These are phyloP conservation scores for Cercospora berteroae DNA, from an alignment of 2,329 filamentous ascomycete species.

Conservation along the genomic window DNA sequence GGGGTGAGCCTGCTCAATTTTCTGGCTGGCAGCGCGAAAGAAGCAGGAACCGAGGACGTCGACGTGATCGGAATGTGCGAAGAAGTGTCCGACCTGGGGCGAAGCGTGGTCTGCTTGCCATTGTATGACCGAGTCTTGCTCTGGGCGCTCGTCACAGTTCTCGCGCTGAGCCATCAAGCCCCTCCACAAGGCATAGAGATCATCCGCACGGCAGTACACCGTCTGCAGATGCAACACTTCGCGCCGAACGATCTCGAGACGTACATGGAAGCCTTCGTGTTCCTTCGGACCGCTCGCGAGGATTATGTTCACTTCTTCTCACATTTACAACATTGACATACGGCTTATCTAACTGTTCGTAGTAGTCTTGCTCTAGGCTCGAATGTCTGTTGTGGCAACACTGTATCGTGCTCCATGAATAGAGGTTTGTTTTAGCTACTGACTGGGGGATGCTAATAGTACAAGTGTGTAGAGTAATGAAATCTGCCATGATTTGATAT, in stretches of 20 bases:
- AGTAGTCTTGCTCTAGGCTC: too few species aligned
- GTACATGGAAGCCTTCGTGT: conserved; percentile 16
- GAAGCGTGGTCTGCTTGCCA: conserved; percentile 13
- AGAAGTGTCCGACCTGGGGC: conserved; percentile 13
- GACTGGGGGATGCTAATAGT: too few species aligned
- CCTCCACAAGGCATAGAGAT: conserved; percentile 11
- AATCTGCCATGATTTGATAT: too few species aligned
- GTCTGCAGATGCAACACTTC: conserved; percentile 10
- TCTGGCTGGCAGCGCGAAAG: conserved; percentile 7
- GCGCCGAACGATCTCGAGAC: conserved; percentile 8
- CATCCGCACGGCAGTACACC: background rate
- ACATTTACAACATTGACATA: too few species aligned
- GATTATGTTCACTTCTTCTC: conserved; percentile 10
- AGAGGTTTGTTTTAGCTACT: too few species aligned
- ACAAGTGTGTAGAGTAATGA: too few species aligned
- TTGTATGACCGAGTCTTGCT: conserved; percentile 17
- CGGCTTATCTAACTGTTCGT: too few species aligned
- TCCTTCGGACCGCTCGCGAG: conserved; percentile 16
- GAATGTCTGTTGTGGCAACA: too few species aligned
- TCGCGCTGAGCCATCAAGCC: conserved; percentile 12
- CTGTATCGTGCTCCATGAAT: too few species aligned
- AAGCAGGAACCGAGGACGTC: conserved; percentile 11
- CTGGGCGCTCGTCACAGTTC: conserved; percentile 21
- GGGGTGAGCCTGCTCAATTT: conserved; percentile 18
- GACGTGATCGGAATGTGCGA: conserved; percentile 20